Evolutionary conservation across 139 green algal genomes (phyloP).

Genomic region (Chlamydomonas schloesseri): DNA sequence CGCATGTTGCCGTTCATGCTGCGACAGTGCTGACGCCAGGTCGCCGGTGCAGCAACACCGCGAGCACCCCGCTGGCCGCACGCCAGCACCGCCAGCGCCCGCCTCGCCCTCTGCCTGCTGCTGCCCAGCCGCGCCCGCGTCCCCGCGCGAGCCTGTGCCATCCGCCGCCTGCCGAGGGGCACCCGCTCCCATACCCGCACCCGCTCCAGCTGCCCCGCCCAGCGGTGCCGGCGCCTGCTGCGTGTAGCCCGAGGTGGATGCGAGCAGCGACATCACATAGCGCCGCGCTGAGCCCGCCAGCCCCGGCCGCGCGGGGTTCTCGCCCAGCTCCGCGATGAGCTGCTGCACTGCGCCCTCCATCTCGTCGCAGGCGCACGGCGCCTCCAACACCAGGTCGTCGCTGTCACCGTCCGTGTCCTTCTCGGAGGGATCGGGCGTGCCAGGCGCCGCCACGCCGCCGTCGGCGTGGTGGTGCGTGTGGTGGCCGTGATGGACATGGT

Average conservation of each 20-base stretch:
- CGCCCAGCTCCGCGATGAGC: conserved; percentile 31
- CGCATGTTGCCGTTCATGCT: no score
- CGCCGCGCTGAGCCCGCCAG: conserved; percentile 55
- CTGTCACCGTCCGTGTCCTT: conserved; percentile 52
- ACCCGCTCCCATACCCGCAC: neutral
- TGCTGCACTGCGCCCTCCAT: conserved; percentile 44
- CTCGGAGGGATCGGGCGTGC: conserved; percentile 60
- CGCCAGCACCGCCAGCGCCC: no score
- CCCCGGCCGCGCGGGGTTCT: conserved; percentile 40
- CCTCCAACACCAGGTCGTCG: conserved; percentile 37
- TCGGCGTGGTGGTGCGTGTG: neutral
- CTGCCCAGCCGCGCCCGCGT: no score
- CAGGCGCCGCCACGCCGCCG: conserved; percentile 31
- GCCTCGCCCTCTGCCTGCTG: neutral
- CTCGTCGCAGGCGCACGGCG: neutral
- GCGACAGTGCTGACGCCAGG: neutral
- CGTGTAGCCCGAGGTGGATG: conserved; percentile 76
- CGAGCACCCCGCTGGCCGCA: neutral
- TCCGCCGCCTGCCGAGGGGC: neutral
- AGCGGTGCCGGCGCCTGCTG: neutral
- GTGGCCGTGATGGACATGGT: neutral
- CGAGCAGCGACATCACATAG: conserved; percentile 73
- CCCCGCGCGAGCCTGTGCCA: no score
- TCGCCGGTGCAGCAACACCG: neutral
- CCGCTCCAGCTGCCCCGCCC: no score